Evolutionary conservation across 345 rosid species (phyloP), one percentile per base, ranked within the genome.

Genomic region (Melaleuca alternifolia): DNA sequence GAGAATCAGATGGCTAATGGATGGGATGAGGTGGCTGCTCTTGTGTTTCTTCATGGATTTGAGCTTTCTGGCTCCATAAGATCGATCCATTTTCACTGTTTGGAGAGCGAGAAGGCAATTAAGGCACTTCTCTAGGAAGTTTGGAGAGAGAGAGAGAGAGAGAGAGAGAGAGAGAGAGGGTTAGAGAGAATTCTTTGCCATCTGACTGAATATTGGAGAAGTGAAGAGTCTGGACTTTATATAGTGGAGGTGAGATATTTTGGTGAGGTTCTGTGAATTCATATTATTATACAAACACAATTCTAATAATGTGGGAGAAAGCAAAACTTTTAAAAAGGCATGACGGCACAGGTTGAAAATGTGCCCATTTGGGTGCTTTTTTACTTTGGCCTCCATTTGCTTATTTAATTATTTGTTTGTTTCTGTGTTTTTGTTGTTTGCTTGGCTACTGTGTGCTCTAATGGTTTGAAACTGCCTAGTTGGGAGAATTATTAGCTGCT

Each of bases 41-140:
- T 75, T 92, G 37, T 83, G 59, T 46, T 84, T 90, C 77, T 84
- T 88, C 92, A 50, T 85, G 53, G 87, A 86, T 84, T 83, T 85
- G 77, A 86, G 11, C 82, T 86, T 87, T 51, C 41, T 33, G 33
- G 57, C 52, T 75, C 65, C 85, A 3, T 3, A 15, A 41, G 57
- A 37, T 51, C 54, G 46, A 85, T 46, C 86, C 89, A 88, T 84
- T 54, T 54, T 30, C 83, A 24, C 20, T 54, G 9, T 23, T 16
- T 37, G 62, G 50, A 33, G 10, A 59, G 37, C n/a, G 81, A 71
- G 79, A 71, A 71, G 81, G 48, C 81, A 71, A 71, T 65, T 2
- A 5, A 16, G 44, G 46, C 77, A 65, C 24, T 37, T 71, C 81
- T 37, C 81, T 37, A 71, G 81, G 81, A 37, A 48, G 23, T 37